A percentile compares a stretch with the other conserved stretches of the same genome.
phyloP scores from a whole-genome alignment of 768 basidiomycete species.

The Cystofilobasidium bisporidii region DNA sequence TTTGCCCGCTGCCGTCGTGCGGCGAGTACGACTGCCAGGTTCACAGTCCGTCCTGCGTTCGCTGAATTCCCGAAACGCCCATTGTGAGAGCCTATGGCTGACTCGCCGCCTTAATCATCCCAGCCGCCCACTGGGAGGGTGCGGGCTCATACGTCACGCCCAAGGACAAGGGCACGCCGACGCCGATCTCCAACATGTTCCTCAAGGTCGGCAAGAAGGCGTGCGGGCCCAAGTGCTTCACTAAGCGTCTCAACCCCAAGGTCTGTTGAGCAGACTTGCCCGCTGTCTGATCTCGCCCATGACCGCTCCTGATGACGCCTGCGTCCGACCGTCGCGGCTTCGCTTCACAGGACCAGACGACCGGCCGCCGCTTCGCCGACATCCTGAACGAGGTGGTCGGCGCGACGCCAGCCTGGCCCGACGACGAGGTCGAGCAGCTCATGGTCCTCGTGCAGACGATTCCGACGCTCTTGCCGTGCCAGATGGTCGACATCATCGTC shows the following conservation, averaged over 20 bases:
- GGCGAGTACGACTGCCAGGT: constrained; percentile 23
- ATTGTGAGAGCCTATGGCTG: too few species aligned
- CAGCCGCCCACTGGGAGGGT: neutral
- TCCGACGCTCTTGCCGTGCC: constrained; percentile 16
- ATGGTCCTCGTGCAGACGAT: neutral
- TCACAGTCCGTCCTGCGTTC: constrained; percentile 17
- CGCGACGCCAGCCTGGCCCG: neutral
- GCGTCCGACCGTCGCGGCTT: too few species aligned
- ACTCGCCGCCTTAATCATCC: too few species aligned
- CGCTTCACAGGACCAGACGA: neutral
- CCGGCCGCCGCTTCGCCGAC: neutral
- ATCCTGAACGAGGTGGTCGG: too few species aligned
- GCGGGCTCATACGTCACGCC: neutral
- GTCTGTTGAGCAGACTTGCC: neutral
- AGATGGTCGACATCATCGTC: constrained; percentile 15
- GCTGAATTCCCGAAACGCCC: too few species aligned
- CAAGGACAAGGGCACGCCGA: constrained; percentile 5
- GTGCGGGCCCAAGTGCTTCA: constrained; percentile 5
- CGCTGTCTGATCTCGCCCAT: too few species aligned
- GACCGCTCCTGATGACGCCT: too few species aligned
- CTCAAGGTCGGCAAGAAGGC: constrained; percentile 1
- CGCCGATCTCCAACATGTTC: neutral
- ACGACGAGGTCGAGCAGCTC: constrained; percentile 14
- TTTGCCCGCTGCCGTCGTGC: constrained; percentile 19
- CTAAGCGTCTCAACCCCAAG: neutral